Evolutionary conservation across 2,329 filamentous ascomycete species (phyloP).

Genomic region (Botrytis hyacinthi): DNA sequence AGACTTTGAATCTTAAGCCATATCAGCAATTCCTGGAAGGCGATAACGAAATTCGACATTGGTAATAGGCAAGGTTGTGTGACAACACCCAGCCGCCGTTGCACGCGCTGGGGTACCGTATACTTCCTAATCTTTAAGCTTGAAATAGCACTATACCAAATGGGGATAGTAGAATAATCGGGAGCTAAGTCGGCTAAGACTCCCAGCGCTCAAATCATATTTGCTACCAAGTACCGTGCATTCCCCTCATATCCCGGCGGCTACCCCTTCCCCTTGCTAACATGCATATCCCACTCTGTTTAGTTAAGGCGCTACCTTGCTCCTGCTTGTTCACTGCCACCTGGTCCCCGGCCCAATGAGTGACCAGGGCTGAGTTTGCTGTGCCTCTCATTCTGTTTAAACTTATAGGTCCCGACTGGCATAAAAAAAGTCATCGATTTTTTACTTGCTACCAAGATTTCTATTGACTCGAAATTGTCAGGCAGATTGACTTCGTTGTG

Average conservation of each 20-base stretch:
- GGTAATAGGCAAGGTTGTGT: slow-evolving; percentile 9
- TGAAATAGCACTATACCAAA: slow-evolving; percentile 9
- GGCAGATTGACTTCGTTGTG: slow-evolving; percentile 22
- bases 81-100: slow-evolving; percentile 16
- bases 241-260: slow-evolving; percentile 19
- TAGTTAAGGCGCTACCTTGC: slow-evolving; percentile 12
- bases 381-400: slow-evolving; percentile 29
- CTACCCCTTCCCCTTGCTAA: slow-evolving; percentile 15
- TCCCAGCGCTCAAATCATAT: not conserved
- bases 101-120: slow-evolving; percentile 10
- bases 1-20: not conserved
- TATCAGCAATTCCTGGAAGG: too few relatives aligned
- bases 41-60: not conserved
- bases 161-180: not conserved
- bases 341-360: slow-evolving; percentile 21
- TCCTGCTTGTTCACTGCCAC: slow-evolving; percentile 29
- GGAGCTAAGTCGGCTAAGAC: slow-evolving; percentile 3
- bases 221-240: slow-evolving; percentile 16
- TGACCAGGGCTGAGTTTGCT: slow-evolving; percentile 30
- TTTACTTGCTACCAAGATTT: slow-evolving; percentile 25
- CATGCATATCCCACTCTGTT: slow-evolving; percentile 21
- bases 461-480: slow-evolving; percentile 21
- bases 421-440: slow-evolving; percentile 19
- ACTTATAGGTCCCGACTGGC: slow-evolving; percentile 28
- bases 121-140: slow-evolving; percentile 10